Base-by-base conservation (phyloP, 306 rosid species). In the Prunus mongolica region DNA sequence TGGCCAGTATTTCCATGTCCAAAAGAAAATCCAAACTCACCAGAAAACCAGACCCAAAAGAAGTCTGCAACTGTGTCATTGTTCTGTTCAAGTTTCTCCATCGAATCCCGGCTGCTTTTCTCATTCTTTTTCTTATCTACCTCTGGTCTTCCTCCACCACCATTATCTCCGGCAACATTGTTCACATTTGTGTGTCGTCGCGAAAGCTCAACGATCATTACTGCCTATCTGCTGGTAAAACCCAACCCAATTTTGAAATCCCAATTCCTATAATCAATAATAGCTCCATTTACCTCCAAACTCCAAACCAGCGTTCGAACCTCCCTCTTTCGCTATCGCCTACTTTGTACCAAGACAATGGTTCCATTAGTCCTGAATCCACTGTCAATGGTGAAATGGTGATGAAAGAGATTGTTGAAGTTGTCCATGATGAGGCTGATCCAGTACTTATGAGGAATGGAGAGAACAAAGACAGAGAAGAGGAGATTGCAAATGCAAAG, bases 141-240 rank as follows among this genome's bases (percentile, higher is more conserved):
- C 47, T 78, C 45, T 89, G 92, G 93, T 87, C 91, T 72, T 87
- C 93, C 69, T 81, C 87, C 75, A 71, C 89, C 73, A 84, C 92
- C 69, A 73, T 87, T 64, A 78, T 91, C 47, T 81, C 92, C 2
- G 89, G 92, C 70, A 89, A 91, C 79, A 76, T 89, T 22, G 65
- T 91, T 72, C 97, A 86, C 86, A 83, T 91, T 63, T 91, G 93
- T 30, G 83, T 91, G 71, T 88, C 92, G 4, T 86, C 92, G 7
- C 83, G 94, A 68, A 91, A 84, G 82, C 84, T 87, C 77, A 82
- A 86, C 75, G 83, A 83, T 65, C 88, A 84, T 76, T 91, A 89
- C 56, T 91, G 92, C 78, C 76, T 91, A 19, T 86, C 94, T 61
- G 93, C 93, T 9, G 93, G 93, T 18, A 73, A 22, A 44, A 80